Evolutionary conservation across 2,329 filamentous ascomycete species (phyloP).

Genomic region (Phaeosphaeriaceae sp.): DNA sequence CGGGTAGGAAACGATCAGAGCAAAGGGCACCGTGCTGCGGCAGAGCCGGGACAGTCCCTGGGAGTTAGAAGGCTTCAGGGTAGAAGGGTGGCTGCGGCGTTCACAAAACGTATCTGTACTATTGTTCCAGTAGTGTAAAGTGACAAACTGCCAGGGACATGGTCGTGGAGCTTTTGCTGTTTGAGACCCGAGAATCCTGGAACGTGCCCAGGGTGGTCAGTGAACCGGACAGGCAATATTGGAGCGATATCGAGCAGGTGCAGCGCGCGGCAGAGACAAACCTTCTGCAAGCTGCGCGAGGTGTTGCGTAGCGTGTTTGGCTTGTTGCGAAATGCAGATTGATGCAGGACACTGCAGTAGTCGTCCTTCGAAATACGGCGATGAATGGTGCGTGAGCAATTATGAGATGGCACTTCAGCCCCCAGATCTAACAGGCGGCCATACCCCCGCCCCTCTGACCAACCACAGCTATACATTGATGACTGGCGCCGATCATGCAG

Average conservation of each 20-base stretch:
- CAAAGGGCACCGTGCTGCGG: slow-evolving; percentile 34
- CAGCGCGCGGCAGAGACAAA: slow-evolving; percentile 25
- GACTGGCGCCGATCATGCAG: slow-evolving; percentile 47
- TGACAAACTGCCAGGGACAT: slow-evolving; percentile 43
- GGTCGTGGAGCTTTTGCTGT: slow-evolving; percentile 46
- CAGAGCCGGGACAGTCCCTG: slow-evolving; percentile 32
- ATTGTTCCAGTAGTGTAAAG: slow-evolving; percentile 28
- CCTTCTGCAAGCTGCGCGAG: slow-evolving; percentile 34
- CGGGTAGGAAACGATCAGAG: slow-evolving; percentile 30
- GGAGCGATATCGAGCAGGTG: slow-evolving; percentile 31
- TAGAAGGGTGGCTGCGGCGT: slow-evolving; percentile 27
- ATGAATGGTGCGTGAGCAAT: slow-evolving; percentile 25
- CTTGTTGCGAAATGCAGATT: slow-evolving; percentile 31
- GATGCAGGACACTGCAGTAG: slow-evolving; percentile 35
- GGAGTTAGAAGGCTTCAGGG: slow-evolving; percentile 22
- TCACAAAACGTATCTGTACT: slow-evolving; percentile 25
- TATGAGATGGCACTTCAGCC: slow-evolving; percentile 26
- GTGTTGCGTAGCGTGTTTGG: slow-evolving; percentile 42
- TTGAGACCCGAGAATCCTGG: slow-evolving; percentile 42
- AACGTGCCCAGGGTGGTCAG: slow-evolving; percentile 27
- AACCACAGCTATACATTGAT: slow-evolving; percentile 39
- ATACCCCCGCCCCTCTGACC: slow-evolving; percentile 27
- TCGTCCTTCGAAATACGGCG: slow-evolving; percentile 15
- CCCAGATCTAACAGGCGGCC: slow-evolving; percentile 28
- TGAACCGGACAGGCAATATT: slow-evolving; percentile 37